phyloP scores from a whole-genome alignment of 257 asterid species.

The Jacaranda mimosifolia region DNA sequence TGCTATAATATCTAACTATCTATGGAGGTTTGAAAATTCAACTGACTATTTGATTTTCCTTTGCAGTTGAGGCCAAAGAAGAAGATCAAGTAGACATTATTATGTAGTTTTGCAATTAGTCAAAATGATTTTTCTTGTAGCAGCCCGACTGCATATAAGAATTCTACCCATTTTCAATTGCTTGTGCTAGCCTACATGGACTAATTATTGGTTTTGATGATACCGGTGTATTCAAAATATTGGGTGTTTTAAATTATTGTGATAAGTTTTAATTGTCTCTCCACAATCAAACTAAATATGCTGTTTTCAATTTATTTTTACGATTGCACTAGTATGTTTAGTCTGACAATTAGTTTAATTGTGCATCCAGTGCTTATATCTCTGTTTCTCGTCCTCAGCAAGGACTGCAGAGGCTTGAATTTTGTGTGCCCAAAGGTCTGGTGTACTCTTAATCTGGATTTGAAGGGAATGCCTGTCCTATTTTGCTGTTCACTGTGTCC shows the following conservation, averaged over 20 bases:
- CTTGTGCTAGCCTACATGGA: conserved; percentile 8
- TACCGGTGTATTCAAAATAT: conserved; percentile 14
- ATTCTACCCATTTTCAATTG: background rate
- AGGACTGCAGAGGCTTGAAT: too few species aligned
- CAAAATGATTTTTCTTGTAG: background rate
- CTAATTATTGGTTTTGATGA: conserved; percentile 8
- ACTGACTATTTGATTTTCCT: background rate
- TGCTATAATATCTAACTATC: background rate
- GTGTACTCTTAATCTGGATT: too few species aligned
- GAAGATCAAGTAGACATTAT: conserved; percentile 68
- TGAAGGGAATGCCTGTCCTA: too few species aligned
- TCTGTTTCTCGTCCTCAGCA: too few species aligned
- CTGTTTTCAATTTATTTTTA: too few species aligned
- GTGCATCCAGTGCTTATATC: too few species aligned
- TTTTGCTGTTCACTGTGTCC: too few species aligned
- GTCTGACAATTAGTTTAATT: too few species aligned
- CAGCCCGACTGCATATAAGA: background rate
- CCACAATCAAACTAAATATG: background rate
- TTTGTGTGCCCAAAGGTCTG: too few species aligned
- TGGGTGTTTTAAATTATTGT: background rate
- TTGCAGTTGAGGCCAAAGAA: conserved; percentile 77
- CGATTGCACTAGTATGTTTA: background rate
- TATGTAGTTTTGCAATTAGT: background rate
- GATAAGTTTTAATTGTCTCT: background rate
- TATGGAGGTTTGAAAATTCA: background rate